These are phyloP conservation scores for Heliosperma pusillum DNA, from an alignment of 148 eudicot species.

Conservation along the genomic window DNA sequence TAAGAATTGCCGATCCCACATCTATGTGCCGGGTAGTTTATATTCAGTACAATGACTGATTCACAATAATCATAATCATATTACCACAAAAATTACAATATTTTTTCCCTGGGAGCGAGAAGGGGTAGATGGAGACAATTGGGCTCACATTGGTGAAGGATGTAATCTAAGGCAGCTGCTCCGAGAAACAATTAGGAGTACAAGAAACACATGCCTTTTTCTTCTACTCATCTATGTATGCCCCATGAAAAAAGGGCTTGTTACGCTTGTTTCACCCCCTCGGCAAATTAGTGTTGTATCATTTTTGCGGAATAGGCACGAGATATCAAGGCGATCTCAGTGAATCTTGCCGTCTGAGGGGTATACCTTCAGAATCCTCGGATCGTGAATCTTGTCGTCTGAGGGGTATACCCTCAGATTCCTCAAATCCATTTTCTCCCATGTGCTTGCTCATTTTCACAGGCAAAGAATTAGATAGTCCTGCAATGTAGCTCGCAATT, in stretches of 20 bases:
- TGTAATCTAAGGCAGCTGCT: not conserved
- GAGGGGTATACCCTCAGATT: slow-evolving; percentile 70
- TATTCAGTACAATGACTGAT: not conserved
- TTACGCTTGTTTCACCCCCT: slow-evolving; percentile 6
- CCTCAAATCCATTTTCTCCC: slow-evolving; percentile 59
- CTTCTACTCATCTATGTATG: slow-evolving; percentile 15
- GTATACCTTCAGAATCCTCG: slow-evolving; percentile 59
- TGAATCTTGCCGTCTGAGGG: slow-evolving; percentile 67
- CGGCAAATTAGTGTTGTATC: slow-evolving; percentile 12
- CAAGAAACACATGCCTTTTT: not conserved
- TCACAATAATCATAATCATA: slow-evolving; percentile 2
- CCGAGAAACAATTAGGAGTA: not conserved
- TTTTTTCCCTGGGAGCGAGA: not conserved
- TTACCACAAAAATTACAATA: slow-evolving; percentile 23
- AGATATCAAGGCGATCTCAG: slow-evolving; percentile 36
- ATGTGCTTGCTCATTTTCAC: slow-evolving; percentile 51
- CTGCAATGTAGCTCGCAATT: slow-evolving; percentile 27
- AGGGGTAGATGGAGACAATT: not conserved
- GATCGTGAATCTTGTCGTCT: slow-evolving; percentile 52
- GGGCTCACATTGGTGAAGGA: slow-evolving; percentile 12
- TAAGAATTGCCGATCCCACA: slow-evolving; percentile 1
- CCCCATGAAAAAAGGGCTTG: slow-evolving; percentile 13
- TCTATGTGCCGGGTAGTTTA: not conserved
- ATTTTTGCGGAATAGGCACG: slow-evolving; percentile 14
- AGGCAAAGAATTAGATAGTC: slow-evolving; percentile 43